Evolutionary conservation across 1,139 yeast genomes (phyloP).

Genomic region (Pichia sp.): DNA sequence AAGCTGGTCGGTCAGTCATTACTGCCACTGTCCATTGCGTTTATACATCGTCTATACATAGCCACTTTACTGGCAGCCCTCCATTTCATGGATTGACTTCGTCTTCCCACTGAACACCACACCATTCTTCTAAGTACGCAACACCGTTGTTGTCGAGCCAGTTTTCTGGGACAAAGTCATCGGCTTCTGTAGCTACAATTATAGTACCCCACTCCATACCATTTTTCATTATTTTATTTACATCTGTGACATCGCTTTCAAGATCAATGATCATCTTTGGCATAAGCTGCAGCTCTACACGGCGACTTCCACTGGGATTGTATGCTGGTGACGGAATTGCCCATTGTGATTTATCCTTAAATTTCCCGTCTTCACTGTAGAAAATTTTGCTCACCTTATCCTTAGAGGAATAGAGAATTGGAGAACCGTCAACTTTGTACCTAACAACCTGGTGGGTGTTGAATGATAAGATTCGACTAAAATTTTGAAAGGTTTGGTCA

Average conservation of each 20-base stretch:
- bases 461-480: conserved; percentile 63
- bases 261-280: conserved; percentile 84
- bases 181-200: conserved; percentile 70
- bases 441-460: conserved; percentile 84
- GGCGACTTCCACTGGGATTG: conserved; percentile 57
- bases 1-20: too few relatives aligned
- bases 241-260: conserved; percentile 39
- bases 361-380: conserved; percentile 22
- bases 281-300: conserved; percentile 86
- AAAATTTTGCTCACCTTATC: conserved; percentile 47
- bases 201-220: conserved; percentile 99
- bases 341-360: conserved; percentile 24
- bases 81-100: conserved; percentile 24
- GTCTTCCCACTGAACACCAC: conserved; percentile 95
- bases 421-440: conserved; percentile 68
- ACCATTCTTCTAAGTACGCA: conserved; percentile 84
- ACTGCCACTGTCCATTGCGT: too few relatives aligned
- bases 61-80: background rate
- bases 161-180: conserved; percentile 52
- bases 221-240: conserved; percentile 32
- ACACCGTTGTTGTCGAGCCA: conserved; percentile 54
- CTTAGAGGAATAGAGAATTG: conserved; percentile 62
- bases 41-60: background rate
- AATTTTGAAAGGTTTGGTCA: conserved; percentile 73
- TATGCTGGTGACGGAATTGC: conserved; percentile 46